Evolutionary conservation across 139 green algal species (phyloP).

Genomic region (Marvania coccoides): DNA sequence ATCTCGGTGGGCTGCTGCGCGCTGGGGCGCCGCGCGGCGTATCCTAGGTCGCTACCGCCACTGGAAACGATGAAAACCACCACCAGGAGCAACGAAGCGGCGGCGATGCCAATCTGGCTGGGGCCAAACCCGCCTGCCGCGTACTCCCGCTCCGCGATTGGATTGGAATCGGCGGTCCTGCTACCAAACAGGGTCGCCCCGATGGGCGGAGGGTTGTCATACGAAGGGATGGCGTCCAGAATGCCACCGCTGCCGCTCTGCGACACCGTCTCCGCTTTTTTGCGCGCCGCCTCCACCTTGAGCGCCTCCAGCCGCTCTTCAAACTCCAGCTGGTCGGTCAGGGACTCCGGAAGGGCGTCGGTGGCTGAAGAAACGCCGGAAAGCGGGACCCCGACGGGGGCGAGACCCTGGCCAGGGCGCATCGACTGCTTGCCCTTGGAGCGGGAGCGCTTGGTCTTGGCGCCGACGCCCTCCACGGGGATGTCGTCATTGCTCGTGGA

Average conservation of each 20-base stretch:
- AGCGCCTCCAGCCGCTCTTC: conserved; percentile 21
- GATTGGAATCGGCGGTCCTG: neutral
- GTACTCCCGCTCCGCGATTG: neutral
- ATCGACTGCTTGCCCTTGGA: conserved; percentile 1
- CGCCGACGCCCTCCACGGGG: neutral
- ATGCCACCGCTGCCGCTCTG: neutral
- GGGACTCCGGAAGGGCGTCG: neutral
- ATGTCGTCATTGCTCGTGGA: neutral
- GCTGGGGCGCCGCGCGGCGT: neutral
- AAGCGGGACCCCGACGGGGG: no score
- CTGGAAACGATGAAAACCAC: conserved; percentile 25
- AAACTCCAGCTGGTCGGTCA: conserved; percentile 24
- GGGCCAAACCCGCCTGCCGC: conserved; percentile 7
- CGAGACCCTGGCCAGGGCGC: neutral
- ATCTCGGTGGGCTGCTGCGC: neutral
- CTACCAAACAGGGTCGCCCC: conserved; percentile 7
- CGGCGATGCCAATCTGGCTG: conserved; percentile 17
- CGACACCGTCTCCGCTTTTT: conserved; percentile 2
- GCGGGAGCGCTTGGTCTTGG: neutral
- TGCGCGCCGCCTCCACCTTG: neutral
- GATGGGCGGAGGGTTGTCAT: conserved; percentile 26
- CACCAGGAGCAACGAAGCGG: conserved; percentile 9
- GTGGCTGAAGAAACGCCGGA: neutral
- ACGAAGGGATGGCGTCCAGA: neutral
- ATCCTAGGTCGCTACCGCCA: conserved; percentile 9